These are phyloP conservation scores for Neocallimastix lanati DNA, from an alignment of 192 early-diverging fungal species.

Conservation along the genomic window DNA sequence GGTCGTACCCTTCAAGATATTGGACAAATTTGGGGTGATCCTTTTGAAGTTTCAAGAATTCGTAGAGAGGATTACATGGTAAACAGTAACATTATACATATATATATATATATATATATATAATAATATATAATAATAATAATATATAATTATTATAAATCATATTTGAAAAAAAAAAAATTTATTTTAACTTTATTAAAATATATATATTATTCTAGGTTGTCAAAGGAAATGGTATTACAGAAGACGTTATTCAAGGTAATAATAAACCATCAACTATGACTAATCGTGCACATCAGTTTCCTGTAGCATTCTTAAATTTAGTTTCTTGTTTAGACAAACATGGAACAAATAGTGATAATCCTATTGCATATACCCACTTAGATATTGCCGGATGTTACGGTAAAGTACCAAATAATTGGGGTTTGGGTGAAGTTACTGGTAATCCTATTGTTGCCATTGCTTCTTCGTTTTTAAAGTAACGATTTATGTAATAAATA, in stretches of 20 bases:
- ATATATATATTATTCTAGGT: conserved; percentile 11
- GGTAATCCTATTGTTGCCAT: conserved; percentile 62
- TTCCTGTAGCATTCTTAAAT: conserved; percentile 66
- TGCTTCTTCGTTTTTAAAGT: conserved; percentile 40
- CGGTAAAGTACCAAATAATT: conserved; percentile 38
- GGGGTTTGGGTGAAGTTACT: conserved; percentile 48
- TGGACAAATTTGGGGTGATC: conserved; percentile 55
- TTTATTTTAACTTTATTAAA: too few relatives aligned
- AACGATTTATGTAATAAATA: too few relatives aligned
- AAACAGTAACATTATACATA: neutral
- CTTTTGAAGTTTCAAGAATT: conserved; percentile 62
- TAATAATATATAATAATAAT: too few relatives aligned
- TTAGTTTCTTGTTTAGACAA: conserved; percentile 56
- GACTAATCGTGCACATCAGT: conserved; percentile 70
- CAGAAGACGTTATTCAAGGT: conserved; percentile 70
- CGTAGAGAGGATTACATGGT: conserved; percentile 57
- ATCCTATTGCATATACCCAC: conserved; percentile 63
- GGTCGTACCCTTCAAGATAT: conserved; percentile 38
- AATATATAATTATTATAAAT: too few relatives aligned
- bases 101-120: conserved; percentile 3
- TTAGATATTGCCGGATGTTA: conserved; percentile 68
- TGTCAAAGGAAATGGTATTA: conserved; percentile 28
- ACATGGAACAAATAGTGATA: conserved; percentile 40
- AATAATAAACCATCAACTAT: conserved; percentile 49
- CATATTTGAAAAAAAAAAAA: too few relatives aligned